Base-by-base conservation (phyloP, 192 early-diverging fungal species). In the Coemansia sp. region DNA sequence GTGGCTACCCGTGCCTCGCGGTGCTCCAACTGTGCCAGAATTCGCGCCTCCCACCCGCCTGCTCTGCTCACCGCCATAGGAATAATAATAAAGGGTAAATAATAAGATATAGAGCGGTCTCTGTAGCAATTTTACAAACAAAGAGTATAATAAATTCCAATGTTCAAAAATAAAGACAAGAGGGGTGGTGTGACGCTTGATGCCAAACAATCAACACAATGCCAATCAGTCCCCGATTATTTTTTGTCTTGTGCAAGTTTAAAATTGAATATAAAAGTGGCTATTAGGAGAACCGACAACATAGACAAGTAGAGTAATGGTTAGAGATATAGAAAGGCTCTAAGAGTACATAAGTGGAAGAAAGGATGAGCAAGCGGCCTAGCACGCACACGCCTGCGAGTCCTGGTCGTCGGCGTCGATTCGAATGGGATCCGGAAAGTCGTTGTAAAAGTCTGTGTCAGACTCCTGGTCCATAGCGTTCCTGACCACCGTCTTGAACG, bases 401-500 rank as follows among this genome's bases (percentile, higher is more conserved):
- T 88, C 88, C 53, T 87, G 72, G 33, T 79, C 81, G 71, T 93
- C 93, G 44, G 85, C 89, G 76, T 95, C 93, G 75, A 97, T 93
- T 71, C 92, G 85, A 84, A 97, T 95, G 52, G 94, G 90, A 72
- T 95, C 95, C 22, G 90, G 90, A 71, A 97, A 95, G 75, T 97
- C 96, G 85, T 72, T 79, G 68, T 72, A 63, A 44, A 73, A 70
- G 41, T 85, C 75, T 4, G 64, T 70, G 53, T 97, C 95, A 29
- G 91, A 86, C 79, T 98, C 97, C 79, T 98, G 95, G 70, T 94
- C 90, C 75, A 99, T 86, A 24, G 98, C 96, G 68, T 94, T 96
- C 81, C 89, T 94, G 46, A 96, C 97, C 81, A 98, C 94, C 31
- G 94, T 95, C 69, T 93, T 93, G 87, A 99, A 99, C 50, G 98